A percentile compares a stretch with the other conserved stretches of the same genome.
phyloP scores from a whole-genome alignment of 2,329 filamentous ascomycete genomes.

The Teratosphaeria zuluensis region DNA sequence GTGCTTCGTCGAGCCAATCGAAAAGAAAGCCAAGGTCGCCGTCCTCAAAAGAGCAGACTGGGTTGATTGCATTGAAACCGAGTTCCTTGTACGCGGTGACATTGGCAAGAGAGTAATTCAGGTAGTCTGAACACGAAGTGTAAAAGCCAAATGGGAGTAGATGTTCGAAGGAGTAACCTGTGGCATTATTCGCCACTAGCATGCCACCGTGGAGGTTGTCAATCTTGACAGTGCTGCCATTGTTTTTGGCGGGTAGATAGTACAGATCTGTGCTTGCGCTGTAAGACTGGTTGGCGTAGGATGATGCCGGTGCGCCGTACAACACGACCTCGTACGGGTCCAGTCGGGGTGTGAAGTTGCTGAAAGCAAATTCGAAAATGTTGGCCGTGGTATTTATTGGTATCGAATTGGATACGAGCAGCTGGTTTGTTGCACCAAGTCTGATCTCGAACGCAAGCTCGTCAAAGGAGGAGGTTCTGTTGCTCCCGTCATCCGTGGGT shows the following conservation, averaged over 20 bases:
- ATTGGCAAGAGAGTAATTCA: constrained; percentile 26
- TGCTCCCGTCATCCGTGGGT: constrained; percentile 14
- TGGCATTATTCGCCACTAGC: constrained; percentile 30
- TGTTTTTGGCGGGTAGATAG: constrained; percentile 33
- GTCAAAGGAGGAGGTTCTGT: constrained; percentile 2
- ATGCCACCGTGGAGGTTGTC: constrained; percentile 40
- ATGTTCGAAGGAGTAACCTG: constrained; percentile 24
- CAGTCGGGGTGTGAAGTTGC: constrained; percentile 12
- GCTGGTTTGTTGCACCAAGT: constrained; percentile 3
- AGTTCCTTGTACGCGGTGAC: constrained; percentile 31
- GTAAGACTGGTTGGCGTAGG: constrained; percentile 23
- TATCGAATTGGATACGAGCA: constrained; percentile 17
- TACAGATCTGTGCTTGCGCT: constrained; percentile 29
- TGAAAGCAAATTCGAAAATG: constrained; percentile 29
- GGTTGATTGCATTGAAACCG: constrained; percentile 41
- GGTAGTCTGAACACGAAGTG: constrained; percentile 28
- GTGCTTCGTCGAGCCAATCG: constrained; percentile 33
- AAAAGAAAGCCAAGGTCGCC: constrained; percentile 32
- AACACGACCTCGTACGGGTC: constrained; percentile 31
- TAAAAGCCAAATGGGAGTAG: constrained; percentile 41
- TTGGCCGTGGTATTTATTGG: constrained; percentile 29
- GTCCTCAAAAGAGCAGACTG: constrained; percentile 33
- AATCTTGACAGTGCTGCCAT: constrained; percentile 38
- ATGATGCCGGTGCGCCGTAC: constrained; percentile 20
- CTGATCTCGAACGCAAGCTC: constrained; percentile 11